These are phyloP conservation scores for Taphrina flavorubra DNA, from an alignment of 1,139 yeast genomes.

Conservation along the genomic window DNA sequence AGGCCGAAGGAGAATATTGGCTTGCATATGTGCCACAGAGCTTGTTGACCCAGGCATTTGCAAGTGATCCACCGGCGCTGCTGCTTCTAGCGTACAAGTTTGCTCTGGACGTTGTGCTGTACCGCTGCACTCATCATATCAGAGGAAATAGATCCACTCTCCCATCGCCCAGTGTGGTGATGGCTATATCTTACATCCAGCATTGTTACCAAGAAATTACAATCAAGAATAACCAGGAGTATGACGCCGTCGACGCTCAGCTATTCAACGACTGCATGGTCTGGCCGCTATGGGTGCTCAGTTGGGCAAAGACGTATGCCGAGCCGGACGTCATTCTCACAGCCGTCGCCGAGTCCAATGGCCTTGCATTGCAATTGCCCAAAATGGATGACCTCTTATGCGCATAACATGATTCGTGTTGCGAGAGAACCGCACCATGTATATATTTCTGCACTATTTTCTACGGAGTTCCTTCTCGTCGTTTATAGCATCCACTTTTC, in stretches of 20 bases:
- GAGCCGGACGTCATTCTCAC: not conserved
- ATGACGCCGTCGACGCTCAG: not conserved
- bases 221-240: not conserved
- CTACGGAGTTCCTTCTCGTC: too few species aligned
- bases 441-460: too few species aligned
- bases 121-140: not conserved
- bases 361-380: not conserved
- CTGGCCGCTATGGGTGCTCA: conserved; percentile 19
- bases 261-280: conserved; percentile 23
- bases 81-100: conserved; percentile 27
- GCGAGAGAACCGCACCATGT: too few species aligned
- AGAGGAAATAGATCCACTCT: not conserved
- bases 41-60: conserved; percentile 18
- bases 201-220: conserved; percentile 11
- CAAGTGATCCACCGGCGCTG: conserved; percentile 8
- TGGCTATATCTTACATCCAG: conserved; percentile 26
- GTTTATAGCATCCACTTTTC: too few species aligned
- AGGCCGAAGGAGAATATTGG: conserved; percentile 17
- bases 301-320: not conserved
- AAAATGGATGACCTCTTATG: not conserved
- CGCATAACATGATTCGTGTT: not conserved
- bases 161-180: conserved; percentile 19
- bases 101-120: conserved; percentile 23
- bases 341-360: not conserved
- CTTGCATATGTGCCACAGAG: conserved; percentile 18